Evolutionary conservation across 2,329 filamentous ascomycete species (phyloP).

Genomic region (Arthrobotrys pseudoclavata): DNA sequence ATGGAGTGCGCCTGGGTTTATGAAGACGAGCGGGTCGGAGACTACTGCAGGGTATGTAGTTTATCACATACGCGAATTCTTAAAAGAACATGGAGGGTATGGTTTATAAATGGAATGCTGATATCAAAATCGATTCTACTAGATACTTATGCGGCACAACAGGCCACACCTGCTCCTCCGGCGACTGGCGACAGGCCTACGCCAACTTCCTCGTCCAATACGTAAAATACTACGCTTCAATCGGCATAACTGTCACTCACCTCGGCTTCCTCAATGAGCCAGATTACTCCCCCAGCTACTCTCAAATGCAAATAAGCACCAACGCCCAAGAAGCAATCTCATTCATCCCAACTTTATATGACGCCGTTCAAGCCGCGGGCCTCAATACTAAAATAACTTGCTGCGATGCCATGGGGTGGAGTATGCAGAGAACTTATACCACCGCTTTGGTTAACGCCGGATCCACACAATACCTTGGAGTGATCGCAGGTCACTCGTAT

Average conservation of each 20-base stretch:
- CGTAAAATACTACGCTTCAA: constrained; percentile 68
- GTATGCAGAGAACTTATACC: constrained; percentile 66
- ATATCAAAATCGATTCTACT: background rate
- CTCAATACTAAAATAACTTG: constrained; percentile 67
- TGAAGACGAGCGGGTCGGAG: constrained; percentile 68
- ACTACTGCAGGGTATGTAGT: constrained; percentile 1
- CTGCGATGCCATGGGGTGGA: constrained; percentile 69
- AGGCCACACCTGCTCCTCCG: constrained; percentile 66
- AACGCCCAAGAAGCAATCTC: constrained; percentile 50
- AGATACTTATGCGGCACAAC: constrained; percentile 67
- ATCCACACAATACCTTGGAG: constrained; percentile 66
- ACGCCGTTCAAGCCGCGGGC: constrained; percentile 66
- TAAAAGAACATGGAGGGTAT: too few relatives aligned
- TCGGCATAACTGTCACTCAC: constrained; percentile 68
- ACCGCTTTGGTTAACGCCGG: constrained; percentile 66
- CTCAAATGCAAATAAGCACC: constrained; percentile 57
- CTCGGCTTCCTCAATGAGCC: constrained; percentile 70
- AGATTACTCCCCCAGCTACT: constrained; percentile 65
- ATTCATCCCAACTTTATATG: constrained; percentile 65
- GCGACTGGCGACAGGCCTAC: constrained; percentile 70
- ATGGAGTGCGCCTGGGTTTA: constrained; percentile 69
- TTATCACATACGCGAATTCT: background rate
- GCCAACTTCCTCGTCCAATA: constrained; percentile 70
- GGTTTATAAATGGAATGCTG: background rate
- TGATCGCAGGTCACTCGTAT: constrained; percentile 68